Conservation (phyloP, 768 basidiomycete species). For the Pholiota molesta region DNA sequence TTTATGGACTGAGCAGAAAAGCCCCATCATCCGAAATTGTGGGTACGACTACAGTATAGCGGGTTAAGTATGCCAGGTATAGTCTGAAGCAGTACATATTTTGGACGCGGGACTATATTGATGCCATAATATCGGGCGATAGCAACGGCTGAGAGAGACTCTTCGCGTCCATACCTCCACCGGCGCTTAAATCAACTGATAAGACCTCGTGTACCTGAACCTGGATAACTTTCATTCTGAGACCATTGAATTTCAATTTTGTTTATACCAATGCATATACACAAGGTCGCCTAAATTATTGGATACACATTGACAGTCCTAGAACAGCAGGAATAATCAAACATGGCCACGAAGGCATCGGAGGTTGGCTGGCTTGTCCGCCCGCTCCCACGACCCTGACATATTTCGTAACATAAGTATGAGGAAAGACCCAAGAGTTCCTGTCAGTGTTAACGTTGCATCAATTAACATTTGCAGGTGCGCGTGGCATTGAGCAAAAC, state of each 20-base stretch:
- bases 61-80: background rate
- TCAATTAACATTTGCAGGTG: background rate
- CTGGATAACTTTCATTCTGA: too few species aligned
- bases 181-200: too few species aligned
- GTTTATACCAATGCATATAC: background rate
- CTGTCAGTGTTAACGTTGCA: background rate
- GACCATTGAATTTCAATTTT: background rate
- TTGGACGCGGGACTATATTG: too few species aligned
- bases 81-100: background rate
- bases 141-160: background rate
- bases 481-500: background rate
- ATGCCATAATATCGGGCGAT: background rate
- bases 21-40: too few species aligned
- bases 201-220: too few species aligned
- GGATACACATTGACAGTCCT: too few species aligned
- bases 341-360: background rate
- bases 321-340: background rate
- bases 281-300: too few species aligned
- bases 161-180: background rate
- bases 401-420: background rate
- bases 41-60: background rate
- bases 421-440: background rate
- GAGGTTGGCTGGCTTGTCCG: background rate
- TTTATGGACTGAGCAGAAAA: too few species aligned
- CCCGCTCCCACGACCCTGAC: background rate